Conservation (phyloP, 2,329 filamentous ascomycete genomes). For the Mycosphaerella arachidis region DNA sequence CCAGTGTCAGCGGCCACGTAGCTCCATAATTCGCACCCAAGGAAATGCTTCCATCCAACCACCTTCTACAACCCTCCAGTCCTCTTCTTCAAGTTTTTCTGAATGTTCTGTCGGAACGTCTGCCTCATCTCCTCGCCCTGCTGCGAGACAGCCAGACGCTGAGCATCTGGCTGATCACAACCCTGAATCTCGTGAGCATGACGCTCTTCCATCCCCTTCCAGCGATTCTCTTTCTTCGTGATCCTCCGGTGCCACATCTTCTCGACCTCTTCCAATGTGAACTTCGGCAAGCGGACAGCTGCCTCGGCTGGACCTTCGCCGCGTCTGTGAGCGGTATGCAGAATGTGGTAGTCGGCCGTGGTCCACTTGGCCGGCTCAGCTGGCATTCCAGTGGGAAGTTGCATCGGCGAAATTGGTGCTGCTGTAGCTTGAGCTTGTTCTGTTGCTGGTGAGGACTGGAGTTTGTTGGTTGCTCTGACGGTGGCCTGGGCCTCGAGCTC, state of each 20-base stretch:
- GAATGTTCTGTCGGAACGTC: background rate
- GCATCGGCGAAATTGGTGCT: background rate
- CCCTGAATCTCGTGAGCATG: background rate
- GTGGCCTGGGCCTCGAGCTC: too few species aligned
- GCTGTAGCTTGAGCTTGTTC: background rate
- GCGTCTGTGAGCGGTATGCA: background rate
- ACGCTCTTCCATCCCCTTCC: background rate
- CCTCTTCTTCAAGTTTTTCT: background rate
- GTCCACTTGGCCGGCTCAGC: background rate
- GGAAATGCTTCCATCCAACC: background rate
- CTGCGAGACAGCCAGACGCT: background rate
- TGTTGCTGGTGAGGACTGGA: background rate
- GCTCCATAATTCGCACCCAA: background rate
- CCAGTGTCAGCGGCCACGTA: too few species aligned
- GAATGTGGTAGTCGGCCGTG: background rate
- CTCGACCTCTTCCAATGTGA: background rate
- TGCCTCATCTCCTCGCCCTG: background rate
- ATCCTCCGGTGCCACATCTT: background rate
- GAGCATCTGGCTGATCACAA: background rate
- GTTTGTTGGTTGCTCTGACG: background rate
- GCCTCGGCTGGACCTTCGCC: background rate
- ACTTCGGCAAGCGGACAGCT: background rate
- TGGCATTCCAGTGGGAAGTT: background rate
- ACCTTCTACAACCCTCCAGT: background rate
- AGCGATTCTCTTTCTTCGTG: background rate